Base-by-base conservation (phyloP, 225 moss, liverwort and hornwort species). In the Lunularia cruciata region DNA sequence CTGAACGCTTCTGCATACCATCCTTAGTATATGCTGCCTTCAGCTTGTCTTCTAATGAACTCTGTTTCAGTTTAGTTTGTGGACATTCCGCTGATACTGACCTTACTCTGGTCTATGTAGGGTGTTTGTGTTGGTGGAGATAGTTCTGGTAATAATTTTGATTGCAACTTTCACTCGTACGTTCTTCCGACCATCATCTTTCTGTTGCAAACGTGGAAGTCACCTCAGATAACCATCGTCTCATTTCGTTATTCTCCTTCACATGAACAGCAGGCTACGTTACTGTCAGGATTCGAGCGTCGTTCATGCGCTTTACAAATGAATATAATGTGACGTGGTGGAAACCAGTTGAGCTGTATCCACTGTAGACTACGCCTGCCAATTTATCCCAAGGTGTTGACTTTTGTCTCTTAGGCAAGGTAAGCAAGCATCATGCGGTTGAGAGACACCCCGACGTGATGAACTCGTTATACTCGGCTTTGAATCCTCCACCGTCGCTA, bases 391-490 rank as follows among this genome's bases (percentile, higher is more conserved):
- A 16, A 43, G 16, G 43, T 11, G 12, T 43, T 43, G 43, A n/a
- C n/a, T n/a, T n/a, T 40, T 13, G 40, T 67, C 22, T 67, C 30
- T 14, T 72, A 83, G 82, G 53, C 34, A 78, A 75, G 64, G 78
- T 83, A 30, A 56, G 67, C 63, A 58, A 46, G 63, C 82, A 83
- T 66, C 82, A 78, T 43, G 74, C 78, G 49, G 63, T 83, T 27
- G 72, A 72, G 46, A 68, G 75, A 43, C 65, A 69, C 38, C 82
- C 82, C 31, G 82, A 83, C 55, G 75, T 83, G 53, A 75, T 83
- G 82, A 75, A 71, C 39, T 78, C 75, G 39, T 63, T 83, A 3
- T 72, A 83, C 64, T 83, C 82, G 11, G 75, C 78, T 18, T 47
- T 83, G 30, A 72, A 78, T 28, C 82, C 82, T 72, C 82, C 82